Conservation (phyloP, 352 stramenopile species). For the Phytophthora ohioensis region DNA sequence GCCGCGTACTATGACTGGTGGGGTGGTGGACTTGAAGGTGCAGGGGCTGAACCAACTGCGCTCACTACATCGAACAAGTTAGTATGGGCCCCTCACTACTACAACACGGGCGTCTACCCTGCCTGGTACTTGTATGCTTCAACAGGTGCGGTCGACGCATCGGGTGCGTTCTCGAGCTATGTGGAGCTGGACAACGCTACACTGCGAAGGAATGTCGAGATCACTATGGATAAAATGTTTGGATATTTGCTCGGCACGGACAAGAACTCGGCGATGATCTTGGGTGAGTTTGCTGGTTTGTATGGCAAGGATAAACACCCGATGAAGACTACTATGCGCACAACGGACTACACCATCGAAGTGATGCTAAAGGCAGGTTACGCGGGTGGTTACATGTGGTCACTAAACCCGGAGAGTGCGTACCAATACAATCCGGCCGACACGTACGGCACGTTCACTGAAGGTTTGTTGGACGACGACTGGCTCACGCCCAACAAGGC, state of each 20-base stretch:
- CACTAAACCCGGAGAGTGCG: conserved; percentile 71
- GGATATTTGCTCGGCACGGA: conserved; percentile 47
- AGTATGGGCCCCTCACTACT: conserved; percentile 76
- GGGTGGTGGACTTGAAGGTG: conserved; percentile 56
- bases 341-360: conserved; percentile 70
- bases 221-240: conserved; percentile 72
- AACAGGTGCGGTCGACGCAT: conserved; percentile 20
- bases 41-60: conserved; percentile 42
- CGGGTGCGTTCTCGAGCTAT: conserved; percentile 37
- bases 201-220: conserved; percentile 62
- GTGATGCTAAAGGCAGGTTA: conserved; percentile 61
- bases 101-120: conserved; percentile 70
- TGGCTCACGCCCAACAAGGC: conserved; percentile 72
- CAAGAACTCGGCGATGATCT: conserved; percentile 55
- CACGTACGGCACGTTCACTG: conserved; percentile 63
- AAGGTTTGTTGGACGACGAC: conserved; percentile 73
- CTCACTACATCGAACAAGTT: conserved; percentile 54
- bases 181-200: conserved; percentile 55
- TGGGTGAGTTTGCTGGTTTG: conserved; percentile 72
- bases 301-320: conserved; percentile 63
- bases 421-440: conserved; percentile 79
- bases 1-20: conserved; percentile 70
- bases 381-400: conserved; percentile 80
- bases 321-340: conserved; percentile 61
- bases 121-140: conserved; percentile 66